phyloP scores from a whole-genome alignment of 331 rosid species.

The Pyrus hybrid region DNA sequence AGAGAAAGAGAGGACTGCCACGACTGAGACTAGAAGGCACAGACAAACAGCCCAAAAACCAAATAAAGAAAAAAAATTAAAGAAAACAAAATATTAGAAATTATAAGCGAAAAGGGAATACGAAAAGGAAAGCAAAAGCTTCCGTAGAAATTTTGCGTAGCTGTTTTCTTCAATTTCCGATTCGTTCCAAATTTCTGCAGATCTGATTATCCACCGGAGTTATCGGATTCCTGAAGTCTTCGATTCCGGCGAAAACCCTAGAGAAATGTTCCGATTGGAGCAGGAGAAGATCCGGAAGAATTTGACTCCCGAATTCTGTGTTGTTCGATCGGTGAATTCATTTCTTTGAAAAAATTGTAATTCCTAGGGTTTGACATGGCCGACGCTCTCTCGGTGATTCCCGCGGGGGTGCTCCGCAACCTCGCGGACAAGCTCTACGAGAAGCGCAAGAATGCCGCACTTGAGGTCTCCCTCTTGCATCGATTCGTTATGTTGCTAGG shows the following conservation, averaged over 20 bases:
- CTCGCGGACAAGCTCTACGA: slow-evolving; percentile 94
- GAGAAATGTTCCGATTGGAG: slow-evolving; percentile 60
- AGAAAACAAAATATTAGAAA: neutral
- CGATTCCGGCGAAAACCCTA: slow-evolving; percentile 17
- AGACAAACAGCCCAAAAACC: neutral
- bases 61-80: neutral
- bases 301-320: slow-evolving; percentile 29
- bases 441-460: slow-evolving; percentile 98
- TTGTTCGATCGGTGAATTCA: neutral
- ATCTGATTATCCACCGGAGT: slow-evolving; percentile 4
- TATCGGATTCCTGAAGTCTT: neutral
- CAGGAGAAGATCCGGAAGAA: slow-evolving; percentile 72
- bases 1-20: slow-evolving; percentile 1
- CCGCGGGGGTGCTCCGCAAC: slow-evolving; percentile 79
- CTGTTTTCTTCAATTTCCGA: neutral
- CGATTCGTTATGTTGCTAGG: slow-evolving; percentile 2
- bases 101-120: neutral
- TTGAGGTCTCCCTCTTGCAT: slow-evolving; percentile 45
- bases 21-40: neutral
- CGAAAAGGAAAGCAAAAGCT: neutral
- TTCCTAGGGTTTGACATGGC: slow-evolving; percentile 44
- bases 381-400: slow-evolving; percentile 55
- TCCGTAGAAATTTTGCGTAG: neutral
- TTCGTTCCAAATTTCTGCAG: neutral
- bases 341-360: neutral